Evolutionary conservation across 2,329 filamentous ascomycete species (phyloP), one percentile per base, ranked within the genome.

Genomic region (Fusarium sp.): DNA sequence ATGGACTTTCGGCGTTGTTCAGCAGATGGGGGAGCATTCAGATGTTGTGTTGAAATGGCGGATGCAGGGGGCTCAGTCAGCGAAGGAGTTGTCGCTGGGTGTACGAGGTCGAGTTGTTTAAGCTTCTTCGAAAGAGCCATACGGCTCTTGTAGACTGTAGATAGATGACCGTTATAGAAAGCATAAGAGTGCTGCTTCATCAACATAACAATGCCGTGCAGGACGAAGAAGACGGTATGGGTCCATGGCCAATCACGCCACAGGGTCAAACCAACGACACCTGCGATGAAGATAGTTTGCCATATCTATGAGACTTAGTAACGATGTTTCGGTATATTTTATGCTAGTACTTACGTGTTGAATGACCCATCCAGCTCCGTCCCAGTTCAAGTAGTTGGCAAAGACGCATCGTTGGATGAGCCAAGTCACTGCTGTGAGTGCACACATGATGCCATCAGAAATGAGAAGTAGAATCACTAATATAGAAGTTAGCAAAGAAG

Each of bases 141-240:
- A 2, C 88, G 84, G 65, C 84, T 85, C 67, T 88, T 87, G 77
- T 91, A 90, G 4, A 90, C 84, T 22, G 89, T 87, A 4, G 89
- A 94, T 60, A 92, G 84, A 71, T 95, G 89, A 8, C 94, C 93
- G 76, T 95, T 95, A 81, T 94, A 95, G 75, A 94, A 94, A 6
- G 92, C 88, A 78, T 94, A 95, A 20, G 91, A 93, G 80, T 95
- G 94, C 82, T 95, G 93, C 84, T 96, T 96, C 94, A 95, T 95
- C 27, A 95, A 80, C 87, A 95, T 92, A 4, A 93, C 90, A 65
- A 95, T 84, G 15, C 90, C 90, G 79, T 95, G 93, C 20, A 95
- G 84, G 11, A 94, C 90, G 60, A 94, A 93, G 80, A 93, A 95
- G 20, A 95, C 91, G 2, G 92, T 94, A 78, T 95, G 93, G 15